Evolutionary conservation across 805 yeast genomes (phyloP), one percentile per base, ranked within the genome.

Genomic region (Limtongia smithiae): DNA sequence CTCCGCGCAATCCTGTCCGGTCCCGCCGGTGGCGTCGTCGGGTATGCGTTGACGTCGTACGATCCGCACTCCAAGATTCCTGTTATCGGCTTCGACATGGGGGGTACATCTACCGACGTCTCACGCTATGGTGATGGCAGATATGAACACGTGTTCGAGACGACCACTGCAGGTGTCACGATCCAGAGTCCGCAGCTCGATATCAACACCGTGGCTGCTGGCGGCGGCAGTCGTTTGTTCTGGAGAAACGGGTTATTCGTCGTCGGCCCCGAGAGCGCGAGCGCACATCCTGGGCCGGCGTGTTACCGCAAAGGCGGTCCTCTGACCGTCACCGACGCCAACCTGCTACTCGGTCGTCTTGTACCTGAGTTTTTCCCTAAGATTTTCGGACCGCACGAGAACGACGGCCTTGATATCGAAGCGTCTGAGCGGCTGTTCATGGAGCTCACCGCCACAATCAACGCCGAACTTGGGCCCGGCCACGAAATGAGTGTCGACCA

Each of bases 11-110:
- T 91, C 41, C 68, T 91, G 31, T 87, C 96, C 1, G 97, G 97
- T 2, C 97, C 97, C 2, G 97, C 97, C 8, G 97, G 97, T 33
- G 97, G 97, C 42, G 95, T 91, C 50, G 96, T 91, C 30, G 97
- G 97, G 0, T 86, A 81, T 60, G 86, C 96, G 0, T 76, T 79
- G 44, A 90, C 97, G 0, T 85, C 95, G 54, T 87, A 75, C 63
- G 74, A 79, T 52, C 67, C 69, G 1, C 61, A 68, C n/a, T 76
- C 76, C 47, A 67, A 69, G 11, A 74, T 76, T 21, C 89, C 95
- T 0, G 71, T 84, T 40, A 77, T 86, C 48, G 94, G 93, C 0
- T 84, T 86, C 58, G 95, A 86, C 66, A 85, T 86, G 90, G 95
- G 95, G 42, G 95, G 95, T 41, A 86, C 95, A 1, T 83, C 91